Percentiles rank a stretch among this genome's conserved stretches.
Conservation (phyloP, 2,329 filamentous ascomycete species). For the Trichoderma sp. region DNA sequence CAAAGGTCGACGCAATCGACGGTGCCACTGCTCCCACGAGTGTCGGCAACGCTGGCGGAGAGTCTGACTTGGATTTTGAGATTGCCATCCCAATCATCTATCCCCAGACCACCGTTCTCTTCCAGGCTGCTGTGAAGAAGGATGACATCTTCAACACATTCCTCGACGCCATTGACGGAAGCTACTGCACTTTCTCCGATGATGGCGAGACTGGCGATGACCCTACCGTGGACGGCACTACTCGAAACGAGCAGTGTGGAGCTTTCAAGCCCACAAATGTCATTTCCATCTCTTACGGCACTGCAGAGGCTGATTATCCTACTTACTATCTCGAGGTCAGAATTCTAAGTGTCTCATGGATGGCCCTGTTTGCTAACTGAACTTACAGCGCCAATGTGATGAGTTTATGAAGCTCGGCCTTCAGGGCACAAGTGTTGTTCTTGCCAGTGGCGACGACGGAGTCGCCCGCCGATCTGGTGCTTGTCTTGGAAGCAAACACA, state of each 20-base stretch:
- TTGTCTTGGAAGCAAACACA: constrained; percentile 35
- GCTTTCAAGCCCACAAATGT: constrained; percentile 50
- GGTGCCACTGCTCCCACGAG: constrained; percentile 47
- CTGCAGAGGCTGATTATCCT: constrained; percentile 54
- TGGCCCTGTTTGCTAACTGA: neutral
- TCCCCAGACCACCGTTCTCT: constrained; percentile 53
- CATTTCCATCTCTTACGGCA: constrained; percentile 56
- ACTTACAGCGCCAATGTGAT: constrained; percentile 49
- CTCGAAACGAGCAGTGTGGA: constrained; percentile 49
- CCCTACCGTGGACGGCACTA: constrained; percentile 42
- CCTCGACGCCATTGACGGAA: constrained; percentile 49
- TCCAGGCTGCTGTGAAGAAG: constrained; percentile 43
- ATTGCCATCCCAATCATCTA: constrained; percentile 55
- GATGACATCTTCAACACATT: constrained; percentile 46
- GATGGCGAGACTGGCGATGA: constrained; percentile 44
- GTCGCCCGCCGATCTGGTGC: constrained; percentile 27
- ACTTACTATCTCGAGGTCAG: constrained; percentile 45
- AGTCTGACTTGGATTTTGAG: constrained; percentile 57
- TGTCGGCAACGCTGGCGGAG: constrained; percentile 38
- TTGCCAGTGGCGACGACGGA: constrained; percentile 37
- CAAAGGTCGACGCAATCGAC: constrained; percentile 49
- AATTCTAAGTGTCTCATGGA: neutral
- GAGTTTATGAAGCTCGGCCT: constrained; percentile 61
- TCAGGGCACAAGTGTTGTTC: constrained; percentile 52
- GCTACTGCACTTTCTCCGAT: constrained; percentile 40